Percentiles rank a stretch among this genome's conserved stretches.
Conservation (phyloP, 768 basidiomycete species). For the Pleurotus giganteus region DNA sequence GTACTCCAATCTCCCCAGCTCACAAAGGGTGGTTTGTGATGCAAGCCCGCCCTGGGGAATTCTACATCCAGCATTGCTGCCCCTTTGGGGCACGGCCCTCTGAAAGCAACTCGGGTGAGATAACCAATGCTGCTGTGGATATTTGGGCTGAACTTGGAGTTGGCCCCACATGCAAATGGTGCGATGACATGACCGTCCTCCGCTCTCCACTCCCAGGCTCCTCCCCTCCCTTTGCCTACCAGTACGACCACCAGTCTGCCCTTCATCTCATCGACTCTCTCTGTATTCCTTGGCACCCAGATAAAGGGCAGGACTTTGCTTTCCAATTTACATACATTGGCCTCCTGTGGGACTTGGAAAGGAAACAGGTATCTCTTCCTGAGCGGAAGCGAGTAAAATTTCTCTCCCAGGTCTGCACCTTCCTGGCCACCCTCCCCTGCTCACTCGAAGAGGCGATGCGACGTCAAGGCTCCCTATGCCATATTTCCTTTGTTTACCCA, state of each 20-base stretch:
- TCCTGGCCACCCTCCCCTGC: conserved; percentile 16
- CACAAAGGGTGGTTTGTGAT: conserved; percentile 33
- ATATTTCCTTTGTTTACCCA: conserved; percentile 22
- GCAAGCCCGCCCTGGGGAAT: neutral
- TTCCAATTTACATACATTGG: conserved; percentile 27
- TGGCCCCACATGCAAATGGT: conserved; percentile 16
- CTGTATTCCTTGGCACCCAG: too few relatives aligned
- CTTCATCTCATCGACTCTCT: neutral
- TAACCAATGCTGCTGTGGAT: conserved; percentile 13
- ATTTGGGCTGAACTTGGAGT: conserved; percentile 11
- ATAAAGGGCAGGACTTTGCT: conserved; percentile 14
- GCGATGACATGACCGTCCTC: conserved; percentile 18
- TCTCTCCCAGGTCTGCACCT: conserved; percentile 14
- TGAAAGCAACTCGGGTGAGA: conserved; percentile 18
- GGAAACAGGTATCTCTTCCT: conserved; percentile 25
- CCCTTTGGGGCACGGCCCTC: conserved; percentile 17
- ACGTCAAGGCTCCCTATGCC: conserved; percentile 29
- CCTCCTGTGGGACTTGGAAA: conserved; percentile 29
- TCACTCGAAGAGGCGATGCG: conserved; percentile 19
- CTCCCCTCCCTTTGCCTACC: neutral
- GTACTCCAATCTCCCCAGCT: conserved; percentile 25
- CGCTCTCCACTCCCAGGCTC: conserved; percentile 6
- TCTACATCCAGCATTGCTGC: conserved; percentile 18
- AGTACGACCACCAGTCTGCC: too few relatives aligned
- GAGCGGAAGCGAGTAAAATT: conserved; percentile 28